Percentiles rank a stretch among this genome's conserved stretches.
Evolutionary conservation across 108 stramenopile species (phyloP).

Genomic region (Ochromonas danica): DNA sequence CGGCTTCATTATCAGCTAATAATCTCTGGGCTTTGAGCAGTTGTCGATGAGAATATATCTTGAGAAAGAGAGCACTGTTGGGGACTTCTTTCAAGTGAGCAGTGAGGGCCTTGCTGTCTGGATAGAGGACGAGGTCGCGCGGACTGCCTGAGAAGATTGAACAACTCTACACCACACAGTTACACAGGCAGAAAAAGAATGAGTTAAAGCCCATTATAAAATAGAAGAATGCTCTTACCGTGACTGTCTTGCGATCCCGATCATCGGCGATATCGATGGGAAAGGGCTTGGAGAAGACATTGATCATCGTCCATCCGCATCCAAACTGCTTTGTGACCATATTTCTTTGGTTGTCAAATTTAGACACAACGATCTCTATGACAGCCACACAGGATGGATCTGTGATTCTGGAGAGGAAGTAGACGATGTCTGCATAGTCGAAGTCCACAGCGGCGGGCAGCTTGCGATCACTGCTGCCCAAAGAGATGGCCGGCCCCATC

Average conservation of each 20-base stretch:
- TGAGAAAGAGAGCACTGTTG: not conserved
- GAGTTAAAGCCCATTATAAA: not conserved
- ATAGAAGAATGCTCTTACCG: constrained; percentile 10
- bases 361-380: constrained; percentile 50
- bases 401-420: constrained; percentile 29
- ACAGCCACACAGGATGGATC: constrained; percentile 55
- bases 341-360: constrained; percentile 40
- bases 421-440: constrained; percentile 22
- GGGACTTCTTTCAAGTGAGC: not conserved
- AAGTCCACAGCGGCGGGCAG: not conserved
- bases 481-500: constrained; percentile 1
- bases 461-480: not conserved
- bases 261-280: not conserved
- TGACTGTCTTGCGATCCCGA: not conserved
- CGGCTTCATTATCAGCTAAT: constrained; percentile 23
- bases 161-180: constrained; percentile 23
- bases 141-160: constrained; percentile 28
- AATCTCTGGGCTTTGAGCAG: not conserved
- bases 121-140: constrained; percentile 4
- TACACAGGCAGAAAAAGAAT: no score
- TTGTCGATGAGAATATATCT: not conserved
- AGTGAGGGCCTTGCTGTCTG: not conserved
- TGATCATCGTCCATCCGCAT: constrained; percentile 33
- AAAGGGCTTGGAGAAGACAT: not conserved
- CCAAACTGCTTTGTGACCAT: constrained; percentile 44